Evolutionary conservation across 306 rosid genomes (phyloP).

Genomic region (Cucumis sativus): DNA sequence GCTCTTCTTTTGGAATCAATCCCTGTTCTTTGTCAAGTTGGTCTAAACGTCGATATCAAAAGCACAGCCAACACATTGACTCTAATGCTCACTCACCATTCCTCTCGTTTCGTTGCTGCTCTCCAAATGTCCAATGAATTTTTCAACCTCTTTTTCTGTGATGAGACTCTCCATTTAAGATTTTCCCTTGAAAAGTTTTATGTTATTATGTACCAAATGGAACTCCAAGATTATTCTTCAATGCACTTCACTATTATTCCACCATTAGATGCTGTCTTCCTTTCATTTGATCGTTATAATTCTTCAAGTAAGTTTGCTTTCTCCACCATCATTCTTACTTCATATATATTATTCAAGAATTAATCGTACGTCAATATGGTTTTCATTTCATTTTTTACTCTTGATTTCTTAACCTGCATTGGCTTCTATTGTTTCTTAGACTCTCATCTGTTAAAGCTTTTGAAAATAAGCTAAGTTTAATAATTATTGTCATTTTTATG

Average conservation of each 20-base stretch:
- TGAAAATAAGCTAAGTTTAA: too few species aligned
- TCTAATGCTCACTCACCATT: background rate
- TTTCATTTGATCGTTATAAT: background rate
- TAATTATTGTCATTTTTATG: too few species aligned
- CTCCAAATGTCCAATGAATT: background rate
- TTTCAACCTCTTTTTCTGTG: background rate
- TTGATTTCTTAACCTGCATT: too few species aligned
- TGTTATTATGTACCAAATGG: background rate
- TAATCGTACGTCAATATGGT: too few species aligned
- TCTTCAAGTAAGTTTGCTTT: background rate
- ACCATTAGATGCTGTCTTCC: background rate
- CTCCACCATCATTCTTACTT: too few species aligned
- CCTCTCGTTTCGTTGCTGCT: background rate
- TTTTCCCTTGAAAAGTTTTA: background rate
- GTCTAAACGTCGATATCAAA: background rate
- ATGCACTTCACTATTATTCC: background rate
- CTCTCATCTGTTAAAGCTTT: too few species aligned
- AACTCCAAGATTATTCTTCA: background rate
- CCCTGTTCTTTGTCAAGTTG: background rate
- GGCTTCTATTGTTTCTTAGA: too few species aligned
- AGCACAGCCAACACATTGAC: background rate
- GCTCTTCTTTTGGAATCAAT: background rate
- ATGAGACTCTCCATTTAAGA: background rate
- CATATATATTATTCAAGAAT: too few species aligned
- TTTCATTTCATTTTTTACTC: too few species aligned